Base-by-base conservation (phyloP, 306 rosid species). In the Fagus crenata region DNA sequence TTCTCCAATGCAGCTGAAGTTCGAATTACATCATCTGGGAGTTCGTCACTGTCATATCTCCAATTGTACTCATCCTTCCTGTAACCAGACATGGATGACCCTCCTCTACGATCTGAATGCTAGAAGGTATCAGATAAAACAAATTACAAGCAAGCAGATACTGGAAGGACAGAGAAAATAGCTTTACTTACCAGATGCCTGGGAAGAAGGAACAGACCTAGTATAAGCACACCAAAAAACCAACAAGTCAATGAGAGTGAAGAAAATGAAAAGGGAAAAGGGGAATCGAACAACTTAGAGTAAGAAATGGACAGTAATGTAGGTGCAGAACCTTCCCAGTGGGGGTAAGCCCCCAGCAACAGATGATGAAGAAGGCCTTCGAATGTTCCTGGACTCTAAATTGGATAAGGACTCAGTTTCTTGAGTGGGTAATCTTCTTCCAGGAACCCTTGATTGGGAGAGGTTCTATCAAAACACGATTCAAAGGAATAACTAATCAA, bases 281-380 rank as follows among this genome's bases (percentile, higher is more conserved):
- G 8, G n/a, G 40, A 56, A 8, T 36, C 67, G 5, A 61, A 42
- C 53, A 69, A 12, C 64, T 55, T 36, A 56, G 73, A 46, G 32
- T 64, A 35, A 65, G 65, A 76, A 74, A 70, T 43, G 69, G 2
- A 69, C 72, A 85, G 67, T 60, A 59, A 73, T 67, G 71, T 77
- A 40, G 40, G 75, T 9, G 68, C 77, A 69, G 77, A 75, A 96
- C 99, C 99, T 96, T 91, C 97, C 98, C 15, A 90, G 85, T 22
- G 99, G 99, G 74, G 98, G 99, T 61, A 96, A 88, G 82, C 99
- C 98, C 53, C 97, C 92, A 4, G 85, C 97, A 83, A 96, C 97
- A 86, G 98, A 89, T 56, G 99, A 93, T 17, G 98, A 89, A 68
- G 97, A 94, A 81, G 96, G 96, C 77, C 99, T 89, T 53, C 98